Conservation (phyloP, 169 alveolate species). For the Besnoitia besnoiti region DNA sequence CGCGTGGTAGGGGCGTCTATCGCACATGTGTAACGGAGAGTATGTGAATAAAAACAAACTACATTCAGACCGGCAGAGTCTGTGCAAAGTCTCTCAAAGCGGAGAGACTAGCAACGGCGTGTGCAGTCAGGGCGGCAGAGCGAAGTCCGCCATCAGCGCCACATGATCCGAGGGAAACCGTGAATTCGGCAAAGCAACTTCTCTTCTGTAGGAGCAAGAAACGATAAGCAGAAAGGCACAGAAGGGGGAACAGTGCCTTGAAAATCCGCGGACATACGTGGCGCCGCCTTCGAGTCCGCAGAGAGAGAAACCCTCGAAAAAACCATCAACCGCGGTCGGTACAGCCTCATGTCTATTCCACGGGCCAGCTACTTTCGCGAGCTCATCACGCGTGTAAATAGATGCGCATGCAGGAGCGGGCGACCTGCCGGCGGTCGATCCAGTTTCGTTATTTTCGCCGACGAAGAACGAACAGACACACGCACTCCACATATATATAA, state of each 20-base stretch:
- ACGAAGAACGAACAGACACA: neutral
- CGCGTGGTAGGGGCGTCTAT: neutral
- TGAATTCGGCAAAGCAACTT: conserved; percentile 78
- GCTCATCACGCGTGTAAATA: neutral
- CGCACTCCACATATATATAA: neutral
- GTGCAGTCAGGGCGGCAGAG: neutral
- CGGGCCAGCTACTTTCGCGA: neutral
- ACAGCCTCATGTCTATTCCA: neutral
- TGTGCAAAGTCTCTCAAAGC: no score
- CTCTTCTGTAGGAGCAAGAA: neutral
- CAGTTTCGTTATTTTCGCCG: no score
- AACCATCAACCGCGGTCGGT: neutral
- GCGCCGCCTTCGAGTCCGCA: no score
- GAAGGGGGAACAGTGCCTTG: neutral
- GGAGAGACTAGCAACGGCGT: no score
- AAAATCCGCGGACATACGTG: no score
- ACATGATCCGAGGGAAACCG: conserved; percentile 80
- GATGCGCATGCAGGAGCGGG: no score
- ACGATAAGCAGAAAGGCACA: no score
- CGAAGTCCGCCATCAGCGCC: conserved; percentile 79
- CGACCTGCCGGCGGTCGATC: no score
- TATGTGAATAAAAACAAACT: no score
- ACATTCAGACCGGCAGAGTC: no score
- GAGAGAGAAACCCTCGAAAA: neutral
- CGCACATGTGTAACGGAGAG: no score